Base-by-base conservation (phyloP, 495 filamentous ascomycete genomes). In the Daldinia concentrica region DNA sequence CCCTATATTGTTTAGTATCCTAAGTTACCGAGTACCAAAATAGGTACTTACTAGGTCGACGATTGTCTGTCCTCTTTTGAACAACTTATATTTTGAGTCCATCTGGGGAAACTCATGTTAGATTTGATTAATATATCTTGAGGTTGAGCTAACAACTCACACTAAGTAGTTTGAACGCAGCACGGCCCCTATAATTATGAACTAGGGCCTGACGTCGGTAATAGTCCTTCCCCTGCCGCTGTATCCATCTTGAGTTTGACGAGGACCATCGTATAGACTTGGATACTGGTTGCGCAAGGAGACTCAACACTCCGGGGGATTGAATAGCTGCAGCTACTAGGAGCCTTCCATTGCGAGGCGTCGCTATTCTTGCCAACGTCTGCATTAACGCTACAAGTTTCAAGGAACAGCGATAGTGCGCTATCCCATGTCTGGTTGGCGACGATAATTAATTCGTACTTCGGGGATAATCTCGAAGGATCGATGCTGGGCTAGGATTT, bases 101-200 rank as follows among this genome's bases (percentile, higher is more conserved):
- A 99, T 91, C 88, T 95, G 67, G 11, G 8, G 7, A 22, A 55
- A 45, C 22, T 0, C 19, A 27, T 19, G 27, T 50, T 27, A 48
- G 62, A 27, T 5, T 45, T 15, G 14, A 26, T 56, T 4, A 27
- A 14, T 52, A 14, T 8, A 24, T 4, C 22, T 39, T 19, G 15
- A 58, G 4, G 5, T 45, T 45, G 14, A 45, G 32, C 29, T 0
- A 14, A n/a, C 30, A 55, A 65, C 77, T 32, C 73, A 92, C 91
- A 83, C 95, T 91, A 29, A 97, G 77, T 29, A 99, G 85, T 79
- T 99, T 99, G 78, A 94, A 97, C 7, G 92, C 95, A 63, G 95
- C 96, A 70, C 95, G 90, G 68, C 92, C 94, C 79, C 94, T 97
- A 36, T 97, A 80, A 0, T 89, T 90, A 67, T 90, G 86, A 3